Base-by-base conservation (phyloP, 2,329 filamentous ascomycete species). In the Exophiala viscosa region DNA sequence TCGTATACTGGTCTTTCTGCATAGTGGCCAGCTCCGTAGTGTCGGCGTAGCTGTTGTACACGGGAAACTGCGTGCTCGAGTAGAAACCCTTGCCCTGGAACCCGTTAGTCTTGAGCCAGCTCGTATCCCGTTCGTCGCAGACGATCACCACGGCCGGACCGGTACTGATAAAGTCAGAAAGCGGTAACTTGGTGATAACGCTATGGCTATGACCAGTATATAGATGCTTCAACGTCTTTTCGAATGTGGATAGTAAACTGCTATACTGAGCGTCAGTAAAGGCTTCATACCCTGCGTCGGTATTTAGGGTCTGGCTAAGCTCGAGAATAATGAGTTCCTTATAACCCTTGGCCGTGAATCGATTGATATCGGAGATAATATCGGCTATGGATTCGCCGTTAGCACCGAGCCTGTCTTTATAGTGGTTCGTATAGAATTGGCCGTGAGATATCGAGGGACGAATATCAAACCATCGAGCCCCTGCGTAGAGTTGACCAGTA, bases 381-480 rank as follows among this genome's bases (percentile, higher is more conserved):
- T 74, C 69, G 15, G 68, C 62, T 1, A 79, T 65, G 3, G 67
- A 66, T 59, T 75, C 69, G 2, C 76, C 76, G 63, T 70, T 71
- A 2, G 69, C 60, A 3, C 67, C 63, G 23, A 47, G 23, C 14
- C 48, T 18, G 20, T 52, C 33, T 20, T 48, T 50, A 28, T 48
- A 73, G 47, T 76, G 71, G 23, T 73, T 69, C 11, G 69, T 67
- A 52, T 73, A 71, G 64, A 72, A 77, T 35, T 70, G 14, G n/a
- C 67, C 70, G 10, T 61, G 62, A 1, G 69, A 66, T 8, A 73
- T 65, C 15, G 71, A 71, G 2, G 76, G 69, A 1, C 76, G 68
- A 3, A 79, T 63, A 53, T 79, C 76, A 49, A 79, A 77, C 56
- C 71, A 76, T 6, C 76, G 68, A 3, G 75, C 69, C 0, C 76